Evolutionary conservation across 2,329 filamentous ascomycete species (phyloP), one percentile per base, ranked within the genome.

Genomic region (Scopulariopsis brevicaulis): DNA sequence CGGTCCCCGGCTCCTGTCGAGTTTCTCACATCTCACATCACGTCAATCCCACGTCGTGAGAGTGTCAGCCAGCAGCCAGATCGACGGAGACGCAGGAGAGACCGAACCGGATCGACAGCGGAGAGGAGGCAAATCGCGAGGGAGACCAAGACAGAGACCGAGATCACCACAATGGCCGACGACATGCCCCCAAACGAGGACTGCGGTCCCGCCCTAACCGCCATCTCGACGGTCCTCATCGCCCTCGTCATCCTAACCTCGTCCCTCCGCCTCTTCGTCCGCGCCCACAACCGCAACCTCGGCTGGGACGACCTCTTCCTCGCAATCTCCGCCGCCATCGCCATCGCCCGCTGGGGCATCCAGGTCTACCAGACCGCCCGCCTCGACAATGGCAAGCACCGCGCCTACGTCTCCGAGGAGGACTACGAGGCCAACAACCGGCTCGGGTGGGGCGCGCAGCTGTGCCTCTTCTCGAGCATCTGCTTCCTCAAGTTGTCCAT

Each of bases 401-500:
- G 69, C 50, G 66, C 65, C 63, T 74, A 67, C 46, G 63, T 75
- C 14, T 57, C 64, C 7, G 32, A 62, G 0, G 61, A 66, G 4
- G 57, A 72, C 20, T 72, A 72, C 56, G 56, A 66, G 56, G 65
- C 62, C 46, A 69, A 72, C 59, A 73, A 70, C 60, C 70, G 70
- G 63, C 65, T 70, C 3, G 69, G 69, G 1, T 75, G 71, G 72
- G 63, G 69, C 52, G 71, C 69, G 3, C 72, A 75, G 63, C 64
- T 75, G 15, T 63, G 73, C 22, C 67, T 76, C 2, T 76, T 75
- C 59, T 63, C 65, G 12, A 68, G 67, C 48, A 68, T 74, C 37
- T 71, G 69, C 46, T 58, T 75, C 1, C 65, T 76, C 53, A 76
- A 76, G 59, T 65, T 70, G 32, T 75, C 72, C 3, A 74, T 76